Conservation (phyloP, 345 rosid genomes). For the Chamaenerion angustifolium region DNA sequence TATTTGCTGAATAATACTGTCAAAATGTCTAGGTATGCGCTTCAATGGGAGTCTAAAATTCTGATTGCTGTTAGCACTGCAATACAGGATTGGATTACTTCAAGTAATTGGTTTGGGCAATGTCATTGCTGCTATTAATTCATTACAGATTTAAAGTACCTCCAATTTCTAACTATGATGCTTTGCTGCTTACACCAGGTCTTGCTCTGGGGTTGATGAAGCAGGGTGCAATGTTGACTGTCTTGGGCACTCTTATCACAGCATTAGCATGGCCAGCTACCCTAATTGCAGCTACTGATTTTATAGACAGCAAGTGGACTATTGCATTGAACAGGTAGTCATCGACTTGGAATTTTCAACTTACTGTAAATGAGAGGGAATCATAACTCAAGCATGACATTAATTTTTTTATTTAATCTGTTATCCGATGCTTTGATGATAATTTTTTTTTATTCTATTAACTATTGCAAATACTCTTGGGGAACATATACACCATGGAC, state of each 20-base stretch:
- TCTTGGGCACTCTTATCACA: slow-evolving; percentile 51
- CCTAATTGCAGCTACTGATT: slow-evolving; percentile 64
- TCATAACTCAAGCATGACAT: too few species aligned
- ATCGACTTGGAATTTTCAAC: not conserved
- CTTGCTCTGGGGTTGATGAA: slow-evolving; percentile 72
- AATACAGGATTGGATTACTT: slow-evolving; percentile 95
- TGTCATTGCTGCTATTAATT: slow-evolving; percentile 7
- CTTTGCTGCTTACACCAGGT: slow-evolving; percentile 26
- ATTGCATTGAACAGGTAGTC: slow-evolving; percentile 78
- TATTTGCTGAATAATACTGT: too few species aligned
- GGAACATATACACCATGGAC: too few species aligned
- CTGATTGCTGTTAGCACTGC: slow-evolving; percentile 91
- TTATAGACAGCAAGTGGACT: slow-evolving; percentile 90
- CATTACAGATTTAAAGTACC: not conserved
- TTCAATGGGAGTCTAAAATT: slow-evolving; percentile 89
- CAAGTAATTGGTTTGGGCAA: slow-evolving; percentile 50
- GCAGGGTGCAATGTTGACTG: slow-evolving; percentile 98
- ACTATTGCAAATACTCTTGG: too few species aligned
- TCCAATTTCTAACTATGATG: not conserved
- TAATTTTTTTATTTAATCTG: too few species aligned
- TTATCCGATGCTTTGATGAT: too few species aligned
- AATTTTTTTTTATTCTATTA: too few species aligned
- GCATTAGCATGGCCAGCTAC: slow-evolving; percentile 95
- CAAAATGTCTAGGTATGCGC: slow-evolving; percentile 43
- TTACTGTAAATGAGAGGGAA: not conserved